Conservation (phyloP, 2,329 filamentous ascomycete species). For the Epichloe coenophiala region DNA sequence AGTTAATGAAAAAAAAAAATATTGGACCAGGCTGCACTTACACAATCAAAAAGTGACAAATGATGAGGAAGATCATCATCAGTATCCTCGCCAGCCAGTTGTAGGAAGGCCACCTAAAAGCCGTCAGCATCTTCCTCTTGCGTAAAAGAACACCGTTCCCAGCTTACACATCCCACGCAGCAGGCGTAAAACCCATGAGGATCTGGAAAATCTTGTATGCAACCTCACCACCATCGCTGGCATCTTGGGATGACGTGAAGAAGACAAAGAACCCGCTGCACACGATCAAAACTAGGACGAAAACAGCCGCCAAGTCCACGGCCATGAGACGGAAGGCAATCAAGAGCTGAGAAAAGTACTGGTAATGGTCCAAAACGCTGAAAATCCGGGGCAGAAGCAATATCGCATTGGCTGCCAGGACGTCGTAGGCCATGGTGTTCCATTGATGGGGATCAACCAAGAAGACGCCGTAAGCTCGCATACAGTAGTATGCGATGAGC, state of each 20-base stretch:
- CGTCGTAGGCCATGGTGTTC: slow-evolving; percentile 81
- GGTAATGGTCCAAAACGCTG: slow-evolving; percentile 85
- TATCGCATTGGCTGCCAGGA: slow-evolving; percentile 84
- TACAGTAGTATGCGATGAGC: slow-evolving; percentile 77
- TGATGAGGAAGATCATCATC: slow-evolving; percentile 73
- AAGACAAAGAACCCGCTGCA: slow-evolving; percentile 95
- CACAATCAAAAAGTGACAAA: slow-evolving; percentile 89
- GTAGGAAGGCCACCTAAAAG: slow-evolving; percentile 50
- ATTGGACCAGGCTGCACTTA: slow-evolving; percentile 20
- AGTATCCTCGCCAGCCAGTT: slow-evolving; percentile 66
- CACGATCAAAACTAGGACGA: slow-evolving; percentile 69
- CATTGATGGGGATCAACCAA: slow-evolving; percentile 61
- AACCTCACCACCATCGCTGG: slow-evolving; percentile 58
- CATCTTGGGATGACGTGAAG: slow-evolving; percentile 67
- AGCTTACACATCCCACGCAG: slow-evolving; percentile 75
- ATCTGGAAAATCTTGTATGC: slow-evolving; percentile 89
- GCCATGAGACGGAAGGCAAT: slow-evolving; percentile 94
- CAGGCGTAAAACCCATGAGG: slow-evolving; percentile 88
- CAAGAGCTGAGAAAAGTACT: slow-evolving; percentile 87
- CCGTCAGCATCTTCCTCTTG: neutral
- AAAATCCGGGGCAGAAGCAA: slow-evolving; percentile 83
- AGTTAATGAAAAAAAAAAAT: neutral
- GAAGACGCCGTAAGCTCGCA: slow-evolving; percentile 78
- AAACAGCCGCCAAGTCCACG: slow-evolving; percentile 72
- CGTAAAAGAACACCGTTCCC: too few species aligned